Evolutionary conservation across 768 basidiomycete species (phyloP).

Genomic region (Tricholoma sp.): DNA sequence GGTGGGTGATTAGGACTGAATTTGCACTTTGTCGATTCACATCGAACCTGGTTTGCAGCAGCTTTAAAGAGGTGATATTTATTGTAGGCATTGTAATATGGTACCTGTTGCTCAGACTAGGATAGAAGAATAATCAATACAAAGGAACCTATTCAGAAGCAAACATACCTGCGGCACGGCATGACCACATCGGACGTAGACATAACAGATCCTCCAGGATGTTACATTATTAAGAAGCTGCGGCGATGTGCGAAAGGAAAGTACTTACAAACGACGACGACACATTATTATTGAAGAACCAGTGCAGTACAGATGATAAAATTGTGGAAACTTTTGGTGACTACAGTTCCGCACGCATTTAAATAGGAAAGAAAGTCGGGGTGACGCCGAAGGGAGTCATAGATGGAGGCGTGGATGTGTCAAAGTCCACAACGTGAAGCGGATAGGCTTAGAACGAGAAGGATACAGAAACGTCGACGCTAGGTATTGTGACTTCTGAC

Average conservation of each 20-base stretch:
- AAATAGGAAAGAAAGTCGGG: too few species aligned
- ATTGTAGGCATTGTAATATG: background rate
- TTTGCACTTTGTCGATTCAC: slow-evolving; percentile 38
- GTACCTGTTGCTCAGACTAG: slow-evolving; percentile 27
- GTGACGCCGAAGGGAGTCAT: too few species aligned
- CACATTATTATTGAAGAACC: slow-evolving; percentile 33
- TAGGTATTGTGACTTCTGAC: too few species aligned
- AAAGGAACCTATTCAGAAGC: background rate
- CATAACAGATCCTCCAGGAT: slow-evolving; percentile 35
- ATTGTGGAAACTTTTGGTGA: background rate
- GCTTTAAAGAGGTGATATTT: too few species aligned
- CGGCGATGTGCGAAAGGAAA: background rate
- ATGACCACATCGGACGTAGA: slow-evolving; percentile 46
- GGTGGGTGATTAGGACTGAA: slow-evolving; percentile 50
- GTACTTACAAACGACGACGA: slow-evolving; percentile 47
- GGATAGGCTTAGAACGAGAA: too few species aligned
- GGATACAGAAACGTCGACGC: too few species aligned
- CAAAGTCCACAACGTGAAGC: too few species aligned
- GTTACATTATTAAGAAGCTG: background rate
- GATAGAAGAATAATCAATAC: background rate
- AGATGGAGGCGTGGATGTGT: too few species aligned
- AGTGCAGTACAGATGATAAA: background rate
- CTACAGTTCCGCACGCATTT: too few species aligned
- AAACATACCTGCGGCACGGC: slow-evolving; percentile 35
- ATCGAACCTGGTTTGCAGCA: slow-evolving; percentile 32